phyloP scores from a whole-genome alignment of 305 asterid species.

The Salvia sclarea region DNA sequence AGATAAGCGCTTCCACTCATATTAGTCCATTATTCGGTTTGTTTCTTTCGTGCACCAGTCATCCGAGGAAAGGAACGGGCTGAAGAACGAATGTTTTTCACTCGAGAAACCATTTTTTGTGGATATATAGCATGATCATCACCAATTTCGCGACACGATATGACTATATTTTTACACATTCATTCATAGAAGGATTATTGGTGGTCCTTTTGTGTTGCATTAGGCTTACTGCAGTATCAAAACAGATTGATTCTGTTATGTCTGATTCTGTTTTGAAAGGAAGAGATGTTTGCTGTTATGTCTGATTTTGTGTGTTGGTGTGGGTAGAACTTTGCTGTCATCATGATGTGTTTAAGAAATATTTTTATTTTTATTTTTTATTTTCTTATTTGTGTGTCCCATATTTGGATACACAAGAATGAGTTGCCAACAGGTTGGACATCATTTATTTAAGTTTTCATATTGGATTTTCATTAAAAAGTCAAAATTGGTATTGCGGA shows the following conservation, averaged over 20 bases:
- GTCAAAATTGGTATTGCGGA: too few species aligned
- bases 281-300: constrained; percentile 25
- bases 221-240: not conserved
- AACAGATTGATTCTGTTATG: constrained; percentile 16
- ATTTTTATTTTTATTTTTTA: not conserved
- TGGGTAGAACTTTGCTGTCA: constrained; percentile 28
- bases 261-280: constrained; percentile 7
- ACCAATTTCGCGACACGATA: not conserved
- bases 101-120: not conserved
- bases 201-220: constrained; percentile 31
- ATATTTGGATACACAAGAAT: constrained; percentile 13
- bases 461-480: not conserved
- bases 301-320: constrained; percentile 22
- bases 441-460: not conserved
- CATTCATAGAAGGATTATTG: not conserved
- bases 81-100: not conserved
- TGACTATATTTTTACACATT: not conserved
- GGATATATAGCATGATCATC: not conserved
- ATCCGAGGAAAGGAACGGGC: not conserved
- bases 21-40: not conserved
- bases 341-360: constrained; percentile 5
- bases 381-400: not conserved
- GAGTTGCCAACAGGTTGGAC: constrained; percentile 34
- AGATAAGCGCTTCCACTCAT: not conserved
- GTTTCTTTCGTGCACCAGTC: not conserved